Evolutionary conservation across 2,329 filamentous ascomycete genomes (phyloP), one percentile per base, ranked within the genome.

Genomic region (Fusarium sp.): DNA sequence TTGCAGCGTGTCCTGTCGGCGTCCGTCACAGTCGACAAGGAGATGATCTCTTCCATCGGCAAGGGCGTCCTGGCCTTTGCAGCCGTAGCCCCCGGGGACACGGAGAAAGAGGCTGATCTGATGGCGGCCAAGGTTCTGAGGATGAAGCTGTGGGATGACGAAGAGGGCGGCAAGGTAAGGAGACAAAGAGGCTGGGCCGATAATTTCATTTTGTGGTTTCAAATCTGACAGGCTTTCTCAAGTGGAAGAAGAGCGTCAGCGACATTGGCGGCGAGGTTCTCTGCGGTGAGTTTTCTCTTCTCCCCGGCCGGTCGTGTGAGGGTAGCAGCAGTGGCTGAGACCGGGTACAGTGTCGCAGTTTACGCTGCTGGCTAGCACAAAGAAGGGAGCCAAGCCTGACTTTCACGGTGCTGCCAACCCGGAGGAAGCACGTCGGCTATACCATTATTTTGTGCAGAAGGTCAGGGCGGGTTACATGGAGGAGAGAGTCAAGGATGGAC

Each of bases 1-100:
- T 85, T 98, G 58, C 96, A 99, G 83, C 90, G 96, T 73, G 96
- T 99, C 56, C 90, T 97, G 68, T 98, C 95, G 46, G 95, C 95
- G 68, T 98, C 95, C 12, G 96, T 99, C 76, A 96, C 94, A 3
- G 95, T 99, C 57, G 95, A 99, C 79, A 92, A 94, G 79, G 88
- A 97, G 80, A 84, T 97, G 35, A 89, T 99, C 49, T 98, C 96
- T 3, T 93, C 92, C 6, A 98, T 99, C 77, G 94, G 94, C 66
- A 93, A 92, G 82, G 96, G 96, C 35, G 84, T 99, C 46, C 86
- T 99, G 11, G 94, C 98, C 36, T 92, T 99, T 80, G 95, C 95
- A 27, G 96, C 95, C 31, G 91, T 99, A 46, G 94, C 93, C 36
- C 95, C 94, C 44, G 92, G 95, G 60, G 96, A 99, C 79, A 97